Base-by-base conservation (phyloP, 352 stramenopile species). In the Globisporangium emineosum region DNA sequence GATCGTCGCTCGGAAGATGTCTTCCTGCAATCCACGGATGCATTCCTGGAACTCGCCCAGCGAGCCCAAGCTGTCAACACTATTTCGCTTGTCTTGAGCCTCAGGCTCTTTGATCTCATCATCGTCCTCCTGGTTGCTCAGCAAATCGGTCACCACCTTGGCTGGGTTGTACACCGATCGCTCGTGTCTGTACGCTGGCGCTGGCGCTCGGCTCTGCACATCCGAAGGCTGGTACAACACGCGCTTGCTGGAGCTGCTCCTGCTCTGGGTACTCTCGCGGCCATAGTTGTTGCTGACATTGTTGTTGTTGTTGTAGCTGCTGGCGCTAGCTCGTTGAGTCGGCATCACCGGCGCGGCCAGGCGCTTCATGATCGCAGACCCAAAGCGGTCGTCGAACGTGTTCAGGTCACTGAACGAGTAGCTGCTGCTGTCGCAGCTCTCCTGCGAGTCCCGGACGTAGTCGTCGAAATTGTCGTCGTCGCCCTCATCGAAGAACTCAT, bases 391-490 rank as follows among this genome's bases (percentile, higher is more conserved):
- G 12, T 85, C 77, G 29, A 82, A 80, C n/a, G 70, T 71, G 60
- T 88, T 80, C n/a, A 79, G 68, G 40, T 87, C 77, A 55, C 77
- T 90, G 58, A 87, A 72, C 25, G 81, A 88, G 58, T 80, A 81
- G 51, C 71, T 76, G 42, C 78, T 90, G 54, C 71, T 74, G 49
- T 72, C 85, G 30, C 75, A 88, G 51, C 70, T 83, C 47, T 68
- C 71, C 9, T 77, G 67, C 47, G 67, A 88, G 52, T 59, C 57
- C 55, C 64, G 25, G 57, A 67, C 42, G 61, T 68, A 70, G 57
- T 49, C 42, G 12, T 56, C 32, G 10, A 21, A 6, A 10, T 56
- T 10, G 5, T 25, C 64, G 40, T 43, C 12, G 12, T 13, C 19
- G 7, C 32, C 40, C 21, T 54, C 33, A 35, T 50, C 19, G 10